Evolutionary conservation across 164 flowering plant genomes (phyloP).

Genomic region (Vitis labrusca): DNA sequence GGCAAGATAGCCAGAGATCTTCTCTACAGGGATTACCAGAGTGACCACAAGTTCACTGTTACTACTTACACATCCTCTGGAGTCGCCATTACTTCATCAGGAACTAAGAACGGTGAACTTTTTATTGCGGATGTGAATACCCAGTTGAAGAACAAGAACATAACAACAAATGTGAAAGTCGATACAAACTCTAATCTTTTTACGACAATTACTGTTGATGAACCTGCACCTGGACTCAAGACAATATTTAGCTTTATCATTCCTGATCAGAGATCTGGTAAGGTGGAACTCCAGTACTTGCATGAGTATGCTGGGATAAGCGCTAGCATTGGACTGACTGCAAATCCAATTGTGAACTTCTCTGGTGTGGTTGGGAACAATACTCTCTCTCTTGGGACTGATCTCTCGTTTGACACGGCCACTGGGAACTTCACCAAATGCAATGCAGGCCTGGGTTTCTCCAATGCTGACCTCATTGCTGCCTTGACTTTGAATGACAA

Average conservation of each 20-base stretch:
- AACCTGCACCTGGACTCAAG: constrained; percentile 87
- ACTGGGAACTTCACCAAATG: constrained; percentile 55
- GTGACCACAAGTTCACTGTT: constrained; percentile 80
- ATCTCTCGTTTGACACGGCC: constrained; percentile 68
- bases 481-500: constrained; percentile 67
- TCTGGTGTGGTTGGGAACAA: constrained; percentile 65
- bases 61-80: constrained; percentile 77
- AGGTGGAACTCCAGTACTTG: constrained; percentile 74
- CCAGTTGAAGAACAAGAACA: constrained; percentile 79
- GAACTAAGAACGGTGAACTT: constrained; percentile 79
- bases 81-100: constrained; percentile 79
- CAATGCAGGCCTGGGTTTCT: constrained; percentile 60
- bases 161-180: constrained; percentile 92
- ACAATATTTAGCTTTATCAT: constrained; percentile 62
- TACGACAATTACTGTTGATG: constrained; percentile 69
- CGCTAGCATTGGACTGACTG: constrained; percentile 73
- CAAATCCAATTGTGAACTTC: constrained; percentile 69
- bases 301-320: constrained; percentile 75
- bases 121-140: constrained; percentile 82
- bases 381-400: constrained; percentile 52
- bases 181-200: constrained; percentile 76
- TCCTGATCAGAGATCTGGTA: constrained; percentile 88
- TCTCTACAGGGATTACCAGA: constrained; percentile 84
- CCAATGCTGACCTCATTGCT: constrained; percentile 62
- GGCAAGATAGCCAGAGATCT: constrained; percentile 94